phyloP scores from a whole-genome alignment of 83 land plant species.

The Picea abies region DNA sequence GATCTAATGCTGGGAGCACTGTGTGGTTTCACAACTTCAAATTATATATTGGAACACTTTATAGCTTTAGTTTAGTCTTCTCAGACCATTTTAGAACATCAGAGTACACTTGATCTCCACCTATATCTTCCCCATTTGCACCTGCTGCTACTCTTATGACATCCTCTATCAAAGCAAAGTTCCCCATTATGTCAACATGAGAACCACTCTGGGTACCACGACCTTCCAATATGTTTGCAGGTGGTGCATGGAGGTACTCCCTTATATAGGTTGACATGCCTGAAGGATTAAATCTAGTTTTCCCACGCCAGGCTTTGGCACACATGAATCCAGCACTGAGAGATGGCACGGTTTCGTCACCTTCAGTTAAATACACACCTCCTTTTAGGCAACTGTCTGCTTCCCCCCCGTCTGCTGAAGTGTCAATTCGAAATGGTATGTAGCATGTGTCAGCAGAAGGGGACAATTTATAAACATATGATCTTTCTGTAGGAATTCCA shows the following conservation, averaged over 20 bases:
- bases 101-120: constrained; percentile 77
- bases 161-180: constrained; percentile 87
- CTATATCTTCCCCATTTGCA: constrained; percentile 67
- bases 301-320: constrained; percentile 88
- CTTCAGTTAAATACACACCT: constrained; percentile 77
- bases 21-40: too few relatives aligned
- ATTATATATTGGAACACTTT: background rate
- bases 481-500: constrained; percentile 82
- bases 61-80: constrained; percentile 66
- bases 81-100: constrained; percentile 77
- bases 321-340: constrained; percentile 93
- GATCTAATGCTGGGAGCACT: too few relatives aligned
- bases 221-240: constrained; percentile 80
- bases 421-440: constrained; percentile 80
- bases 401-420: constrained; percentile 63
- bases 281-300: constrained; percentile 83
- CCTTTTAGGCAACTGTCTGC: constrained; percentile 67
- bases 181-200: constrained; percentile 97
- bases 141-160: constrained; percentile 88
- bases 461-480: constrained; percentile 70
- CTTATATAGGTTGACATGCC: constrained; percentile 66
- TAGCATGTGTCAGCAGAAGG: constrained; percentile 57
- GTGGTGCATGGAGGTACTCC: constrained; percentile 83
- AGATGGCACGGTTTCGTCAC: constrained; percentile 89
- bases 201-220: constrained; percentile 85